Evolutionary conservation across 805 yeast genomes (phyloP).

Genomic region (Aciculoconidium aculeatum): DNA sequence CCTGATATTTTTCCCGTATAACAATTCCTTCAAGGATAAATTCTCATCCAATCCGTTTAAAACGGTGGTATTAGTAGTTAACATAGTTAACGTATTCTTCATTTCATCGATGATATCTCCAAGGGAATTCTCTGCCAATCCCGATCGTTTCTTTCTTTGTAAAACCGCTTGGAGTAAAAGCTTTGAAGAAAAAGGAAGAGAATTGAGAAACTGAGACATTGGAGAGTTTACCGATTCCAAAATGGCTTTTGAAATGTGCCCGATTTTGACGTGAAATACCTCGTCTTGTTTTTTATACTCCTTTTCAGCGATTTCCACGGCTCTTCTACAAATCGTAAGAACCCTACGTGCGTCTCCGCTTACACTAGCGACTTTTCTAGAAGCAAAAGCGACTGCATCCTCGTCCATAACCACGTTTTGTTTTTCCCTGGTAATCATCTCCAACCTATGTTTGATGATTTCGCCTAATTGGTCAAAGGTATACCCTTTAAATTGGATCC

Average conservation of each 20-base stretch:
- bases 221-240: slow-evolving; percentile 77
- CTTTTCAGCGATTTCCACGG: slow-evolving; percentile 79
- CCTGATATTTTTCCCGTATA: slow-evolving; percentile 39
- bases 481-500: slow-evolving; percentile 87
- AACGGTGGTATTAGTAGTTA: slow-evolving; percentile 22
- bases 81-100: slow-evolving; percentile 42
- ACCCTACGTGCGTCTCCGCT: slow-evolving; percentile 98
- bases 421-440: slow-evolving; percentile 31
- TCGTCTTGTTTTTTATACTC: slow-evolving; percentile 31
- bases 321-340: slow-evolving; percentile 77
- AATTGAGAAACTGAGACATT: slow-evolving; percentile 47
- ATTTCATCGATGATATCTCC: slow-evolving; percentile 81
- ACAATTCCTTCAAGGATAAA: slow-evolving; percentile 24
- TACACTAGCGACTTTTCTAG: slow-evolving; percentile 91
- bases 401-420: slow-evolving; percentile 40
- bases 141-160: slow-evolving; percentile 58
- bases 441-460: slow-evolving; percentile 70
- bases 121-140: slow-evolving; percentile 61
- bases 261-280: slow-evolving; percentile 54
- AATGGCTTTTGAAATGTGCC: slow-evolving; percentile 74
- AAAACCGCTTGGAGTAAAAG: slow-evolving; percentile 66
- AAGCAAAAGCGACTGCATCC: slow-evolving; percentile 87
- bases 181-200: slow-evolving; percentile 65
- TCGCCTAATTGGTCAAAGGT: slow-evolving; percentile 68
- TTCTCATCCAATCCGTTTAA: slow-evolving; percentile 15